These are phyloP conservation scores for Penstemon eatonii DNA, from an alignment of 257 asterid species.

Conservation along the genomic window DNA sequence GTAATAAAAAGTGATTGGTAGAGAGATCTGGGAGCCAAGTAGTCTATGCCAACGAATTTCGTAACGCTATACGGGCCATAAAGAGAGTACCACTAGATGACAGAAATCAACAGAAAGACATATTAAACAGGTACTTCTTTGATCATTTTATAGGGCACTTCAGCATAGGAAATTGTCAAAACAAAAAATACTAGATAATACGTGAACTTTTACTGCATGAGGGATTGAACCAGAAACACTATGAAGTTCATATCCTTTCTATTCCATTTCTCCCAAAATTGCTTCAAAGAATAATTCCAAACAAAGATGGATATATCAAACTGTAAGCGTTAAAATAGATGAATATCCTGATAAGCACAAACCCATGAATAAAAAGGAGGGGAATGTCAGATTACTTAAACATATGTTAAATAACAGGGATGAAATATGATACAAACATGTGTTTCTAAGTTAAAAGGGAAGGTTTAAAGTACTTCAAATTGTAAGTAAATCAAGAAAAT, in stretches of 20 bases:
- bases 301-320: slow-evolving; percentile 21
- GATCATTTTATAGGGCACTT: slow-evolving; percentile 12
- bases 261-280: not conserved
- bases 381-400: slow-evolving; percentile 8
- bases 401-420: slow-evolving; percentile 8
- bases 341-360: slow-evolving; percentile 4
- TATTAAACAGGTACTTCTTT: slow-evolving; percentile 3
- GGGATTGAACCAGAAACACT: not conserved
- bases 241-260: not conserved
- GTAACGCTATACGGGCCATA: slow-evolving; percentile 3
- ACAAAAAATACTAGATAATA: not conserved
- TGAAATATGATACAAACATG: slow-evolving; percentile 5
- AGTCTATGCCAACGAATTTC: slow-evolving; percentile 14
- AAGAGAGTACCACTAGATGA: slow-evolving; percentile 20
- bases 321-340: not conserved
- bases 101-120: slow-evolving; percentile 25
- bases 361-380: not conserved
- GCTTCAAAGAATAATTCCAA: not conserved
- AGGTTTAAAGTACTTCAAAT: slow-evolving; percentile 16
- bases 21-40: slow-evolving; percentile 21
- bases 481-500: slow-evolving; percentile 17
- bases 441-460: slow-evolving; percentile 9
- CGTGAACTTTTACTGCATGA: not conserved
- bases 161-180: slow-evolving; percentile 10
- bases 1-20: slow-evolving; percentile 4